These are phyloP conservation scores for Mycena alexandri DNA, from an alignment of 768 basidiomycete species.

Conservation along the genomic window DNA sequence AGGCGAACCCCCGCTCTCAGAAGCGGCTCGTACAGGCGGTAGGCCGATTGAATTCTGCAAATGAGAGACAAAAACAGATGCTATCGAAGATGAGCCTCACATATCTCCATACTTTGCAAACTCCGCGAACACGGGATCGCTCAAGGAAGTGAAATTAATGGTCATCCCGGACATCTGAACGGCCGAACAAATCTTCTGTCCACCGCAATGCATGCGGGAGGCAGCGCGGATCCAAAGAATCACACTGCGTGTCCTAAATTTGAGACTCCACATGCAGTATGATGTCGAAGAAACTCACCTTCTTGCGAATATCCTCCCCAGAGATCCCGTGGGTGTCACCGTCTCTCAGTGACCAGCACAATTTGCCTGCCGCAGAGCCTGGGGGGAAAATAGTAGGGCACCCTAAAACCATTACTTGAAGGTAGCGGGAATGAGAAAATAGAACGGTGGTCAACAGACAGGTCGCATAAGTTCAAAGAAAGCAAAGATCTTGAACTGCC, in stretches of 20 bases:
- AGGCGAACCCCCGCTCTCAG: conserved; percentile 44
- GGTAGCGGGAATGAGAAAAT: too few species aligned
- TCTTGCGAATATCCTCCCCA: conserved; percentile 12
- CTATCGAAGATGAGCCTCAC: neutral
- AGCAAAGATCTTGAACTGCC: too few species aligned
- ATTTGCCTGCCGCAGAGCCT: neutral
- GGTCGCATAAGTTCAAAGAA: too few species aligned
- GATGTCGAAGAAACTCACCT: neutral
- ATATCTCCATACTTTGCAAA: neutral
- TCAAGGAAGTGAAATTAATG: conserved; percentile 21
- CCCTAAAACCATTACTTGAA: too few species aligned
- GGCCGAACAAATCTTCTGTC: conserved; percentile 39
- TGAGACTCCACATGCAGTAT: neutral
- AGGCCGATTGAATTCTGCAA: conserved; percentile 3
- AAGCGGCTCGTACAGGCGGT: conserved; percentile 42
- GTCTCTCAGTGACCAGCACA: neutral
- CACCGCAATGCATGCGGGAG: conserved; percentile 36
- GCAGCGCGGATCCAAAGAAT: conserved; percentile 24
- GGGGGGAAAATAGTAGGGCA: too few species aligned
- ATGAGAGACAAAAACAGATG: neutral
- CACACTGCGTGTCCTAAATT: neutral
- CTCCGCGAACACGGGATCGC: neutral
- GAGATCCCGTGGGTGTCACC: conserved; percentile 20
- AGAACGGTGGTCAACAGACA: too few species aligned
- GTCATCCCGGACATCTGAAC: conserved; percentile 26